Base-by-base conservation (phyloP, 1,139 yeast genomes). In the Geotrichum macrosporum region DNA sequence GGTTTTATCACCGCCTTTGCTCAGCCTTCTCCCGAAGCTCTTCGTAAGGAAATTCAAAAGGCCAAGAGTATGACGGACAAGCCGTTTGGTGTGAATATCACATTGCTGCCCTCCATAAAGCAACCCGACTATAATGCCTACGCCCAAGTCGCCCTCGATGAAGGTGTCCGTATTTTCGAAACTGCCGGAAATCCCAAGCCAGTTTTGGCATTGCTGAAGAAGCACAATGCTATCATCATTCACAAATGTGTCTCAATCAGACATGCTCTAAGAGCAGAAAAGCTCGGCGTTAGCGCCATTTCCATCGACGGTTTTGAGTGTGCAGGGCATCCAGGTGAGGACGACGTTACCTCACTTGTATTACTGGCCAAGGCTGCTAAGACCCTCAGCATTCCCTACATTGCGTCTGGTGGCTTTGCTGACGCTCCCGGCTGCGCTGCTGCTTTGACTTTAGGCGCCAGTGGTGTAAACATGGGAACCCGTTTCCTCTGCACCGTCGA, bases 261-360 rank as follows among this genome's bases (percentile, higher is more conserved):
- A 44, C 68, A 65, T 49, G 69, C 69, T 3, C 49, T 59, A 21
- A 59, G 59, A 41, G 69, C 69, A 21, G 58, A 65, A 54, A 39
- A 52, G 20, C 54, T 62, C 16, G 69, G 69, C 8, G 69, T 63
- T 20, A 63, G 62, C 27, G 66, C 66, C 31, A 54, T 65, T 35
- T 58, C 65, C 30, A 65, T 65, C 30, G 69, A 65, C 44, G 69
- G 69, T 6, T 61, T 61, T 44, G 69, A 63, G 48, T 65, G 69
- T 42, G 69, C 69, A 5, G 69, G 69, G 19, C 69, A 65, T 46
- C 69, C 69, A 15, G 69, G 69, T 20, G 69, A 65, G 51, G 64
- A 64, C 51, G 69, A 61, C 37, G 50, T 65, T 24, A 53, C 64
- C 26, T 55, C 62, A 16, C 50, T 65, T 47, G 53, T 65, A 21